phyloP scores from a whole-genome alignment of 495 filamentous ascomycete species.

The Lophium mytilinum region DNA sequence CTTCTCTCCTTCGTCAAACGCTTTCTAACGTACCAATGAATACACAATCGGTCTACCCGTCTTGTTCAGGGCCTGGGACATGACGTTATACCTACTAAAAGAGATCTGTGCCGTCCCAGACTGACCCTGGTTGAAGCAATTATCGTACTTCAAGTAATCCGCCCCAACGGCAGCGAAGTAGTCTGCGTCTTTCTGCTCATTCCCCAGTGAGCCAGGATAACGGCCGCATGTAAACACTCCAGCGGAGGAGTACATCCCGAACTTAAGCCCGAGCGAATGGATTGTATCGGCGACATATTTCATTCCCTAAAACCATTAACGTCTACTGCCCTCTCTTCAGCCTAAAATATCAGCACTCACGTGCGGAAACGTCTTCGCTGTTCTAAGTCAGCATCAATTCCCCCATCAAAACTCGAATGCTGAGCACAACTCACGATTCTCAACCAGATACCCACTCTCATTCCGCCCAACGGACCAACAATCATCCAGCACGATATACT shows the following conservation, averaged over 20 bases:
- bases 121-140: slow-evolving; percentile 53
- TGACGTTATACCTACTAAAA: slow-evolving; percentile 47
- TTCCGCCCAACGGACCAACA: slow-evolving; percentile 52
- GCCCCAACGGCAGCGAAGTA: slow-evolving; percentile 55
- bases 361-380: slow-evolving; percentile 45
- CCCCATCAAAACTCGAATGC: background rate
- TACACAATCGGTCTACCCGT: slow-evolving; percentile 53
- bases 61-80: slow-evolving; percentile 52
- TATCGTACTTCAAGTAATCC: slow-evolving; percentile 61
- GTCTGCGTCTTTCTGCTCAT: slow-evolving; percentile 54
- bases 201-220: slow-evolving; percentile 53
- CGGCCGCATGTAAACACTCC: slow-evolving; percentile 40
- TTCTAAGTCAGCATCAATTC: background rate
- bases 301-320: slow-evolving; percentile 40
- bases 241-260: slow-evolving; percentile 56
- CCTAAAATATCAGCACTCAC: background rate
- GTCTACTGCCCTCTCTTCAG: too few relatives aligned
- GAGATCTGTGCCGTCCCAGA: slow-evolving; percentile 41
- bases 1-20: background rate
- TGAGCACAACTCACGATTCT: slow-evolving; percentile 33
- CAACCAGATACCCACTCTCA: slow-evolving; percentile 38
- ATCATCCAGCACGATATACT: slow-evolving; percentile 58
- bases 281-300: slow-evolving; percentile 48
- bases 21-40: slow-evolving; percentile 33
- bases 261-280: slow-evolving; percentile 52